phyloP scores from a whole-genome alignment of 768 basidiomycete genomes.

The Dioszegia crocea region DNA sequence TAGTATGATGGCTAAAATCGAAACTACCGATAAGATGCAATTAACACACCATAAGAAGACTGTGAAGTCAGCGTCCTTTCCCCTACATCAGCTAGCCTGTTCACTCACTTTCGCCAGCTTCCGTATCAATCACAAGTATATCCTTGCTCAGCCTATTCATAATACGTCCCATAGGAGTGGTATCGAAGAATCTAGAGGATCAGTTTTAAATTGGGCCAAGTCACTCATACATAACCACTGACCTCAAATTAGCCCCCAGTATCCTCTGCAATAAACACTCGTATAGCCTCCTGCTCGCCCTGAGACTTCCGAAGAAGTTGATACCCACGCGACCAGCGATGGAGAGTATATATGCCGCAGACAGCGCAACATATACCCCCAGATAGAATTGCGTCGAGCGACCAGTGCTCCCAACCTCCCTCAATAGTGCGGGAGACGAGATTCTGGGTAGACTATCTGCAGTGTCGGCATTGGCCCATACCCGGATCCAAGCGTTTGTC shows the following conservation, averaged over 20 bases:
- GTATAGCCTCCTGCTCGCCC: constrained; percentile 44
- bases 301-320: constrained; percentile 38
- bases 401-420: background rate
- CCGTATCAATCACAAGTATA: constrained; percentile 67
- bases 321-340: constrained; percentile 38
- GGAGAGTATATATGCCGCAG: constrained; percentile 30
- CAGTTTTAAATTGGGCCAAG: background rate
- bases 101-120: constrained; percentile 37
- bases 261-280: constrained; percentile 41
- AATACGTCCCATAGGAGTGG: constrained; percentile 58
- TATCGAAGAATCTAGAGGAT: constrained; percentile 29
- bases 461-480: constrained; percentile 41
- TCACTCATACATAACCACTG: constrained; percentile 7
- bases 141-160: constrained; percentile 81
- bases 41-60: constrained; percentile 38
- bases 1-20: constrained; percentile 48
- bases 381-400: constrained; percentile 41
- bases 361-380: constrained; percentile 35
- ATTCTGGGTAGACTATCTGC: background rate
- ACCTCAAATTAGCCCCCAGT: constrained; percentile 48
- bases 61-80: constrained; percentile 3
- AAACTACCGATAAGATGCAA: constrained; percentile 36
- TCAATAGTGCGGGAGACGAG: background rate
- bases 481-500: constrained; percentile 46
- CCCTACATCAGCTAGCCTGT: background rate